Percentiles rank a stretch among this genome's conserved stretches.
These are phyloP conservation scores for Platanthera guangdongensis DNA, from an alignment of 106 monocot species.

Conservation along the genomic window DNA sequence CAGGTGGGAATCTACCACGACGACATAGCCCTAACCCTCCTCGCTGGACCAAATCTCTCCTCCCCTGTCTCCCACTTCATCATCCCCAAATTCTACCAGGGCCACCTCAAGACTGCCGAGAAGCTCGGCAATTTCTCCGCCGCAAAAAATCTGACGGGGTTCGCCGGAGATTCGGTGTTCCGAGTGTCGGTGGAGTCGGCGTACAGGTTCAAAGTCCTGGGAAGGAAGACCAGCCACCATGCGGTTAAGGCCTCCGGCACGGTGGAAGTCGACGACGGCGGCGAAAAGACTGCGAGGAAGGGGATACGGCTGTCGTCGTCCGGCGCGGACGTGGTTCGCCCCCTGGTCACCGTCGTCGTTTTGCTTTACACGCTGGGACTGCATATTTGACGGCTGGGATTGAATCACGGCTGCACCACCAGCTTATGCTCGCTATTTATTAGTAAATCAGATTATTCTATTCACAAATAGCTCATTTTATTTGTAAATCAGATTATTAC, in stretches of 20 bases:
- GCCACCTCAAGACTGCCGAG: conserved; percentile 9
- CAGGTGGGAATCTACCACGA: conserved; percentile 17
- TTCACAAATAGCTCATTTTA: too few species aligned
- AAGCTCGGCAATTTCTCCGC: neutral
- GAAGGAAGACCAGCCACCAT: conserved; percentile 12
- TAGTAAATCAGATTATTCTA: too few species aligned
- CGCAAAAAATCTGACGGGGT: neutral
- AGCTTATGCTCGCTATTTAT: too few species aligned
- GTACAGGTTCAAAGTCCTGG: conserved; percentile 12
- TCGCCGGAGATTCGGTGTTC: neutral
- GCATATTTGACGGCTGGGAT: neutral
- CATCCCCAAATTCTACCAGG: conserved; percentile 19
- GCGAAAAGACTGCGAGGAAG: conserved; percentile 15
- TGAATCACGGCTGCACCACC: neutral
- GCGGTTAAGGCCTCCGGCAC: neutral
- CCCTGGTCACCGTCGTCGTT: neutral
- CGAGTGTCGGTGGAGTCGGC: conserved; percentile 7
- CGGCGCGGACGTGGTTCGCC: neutral
- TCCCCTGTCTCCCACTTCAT: neutral
- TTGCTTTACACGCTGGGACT: neutral
- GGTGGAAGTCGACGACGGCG: conserved; percentile 6
- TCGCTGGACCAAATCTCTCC: neutral
- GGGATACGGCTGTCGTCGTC: conserved; percentile 11
- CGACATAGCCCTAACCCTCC: conserved; percentile 2
- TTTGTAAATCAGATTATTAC: too few species aligned